Evolutionary conservation across 2,329 filamentous ascomycete species (phyloP).

Genomic region (Penicillium hesseltinei): DNA sequence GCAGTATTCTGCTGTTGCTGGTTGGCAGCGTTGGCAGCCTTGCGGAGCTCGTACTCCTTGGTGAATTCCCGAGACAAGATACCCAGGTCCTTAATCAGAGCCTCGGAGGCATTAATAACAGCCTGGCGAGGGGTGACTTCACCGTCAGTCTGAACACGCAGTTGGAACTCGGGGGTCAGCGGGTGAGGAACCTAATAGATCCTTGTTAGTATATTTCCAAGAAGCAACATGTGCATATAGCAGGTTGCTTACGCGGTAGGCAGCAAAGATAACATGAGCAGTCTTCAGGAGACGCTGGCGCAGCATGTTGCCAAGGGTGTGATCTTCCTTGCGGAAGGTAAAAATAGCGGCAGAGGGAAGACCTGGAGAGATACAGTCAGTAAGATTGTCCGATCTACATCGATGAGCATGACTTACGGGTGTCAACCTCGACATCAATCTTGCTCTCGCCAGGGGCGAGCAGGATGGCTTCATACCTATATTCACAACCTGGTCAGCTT

Average conservation of each 20-base stretch:
- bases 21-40: conserved; percentile 68
- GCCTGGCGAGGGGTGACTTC: conserved; percentile 85
- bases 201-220: neutral
- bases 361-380: conserved; percentile 51
- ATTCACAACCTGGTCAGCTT: conserved; percentile 4
- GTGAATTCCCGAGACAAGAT: conserved; percentile 84
- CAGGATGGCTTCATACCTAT: conserved; percentile 89
- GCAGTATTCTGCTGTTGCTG: conserved; percentile 46
- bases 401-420: conserved; percentile 61
- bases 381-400: neutral
- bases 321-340: conserved; percentile 93
- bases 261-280: conserved; percentile 81
- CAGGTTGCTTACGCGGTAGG: conserved; percentile 69
- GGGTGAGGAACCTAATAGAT: conserved; percentile 44
- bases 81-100: conserved; percentile 77
- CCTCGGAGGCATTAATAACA: conserved; percentile 74
- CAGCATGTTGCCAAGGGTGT: conserved; percentile 89
- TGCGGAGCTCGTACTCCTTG: conserved; percentile 84
- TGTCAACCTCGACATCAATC: conserved; percentile 82
- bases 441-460: conserved; percentile 89
- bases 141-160: conserved; percentile 92
- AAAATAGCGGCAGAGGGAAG: conserved; percentile 96
- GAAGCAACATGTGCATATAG: neutral
- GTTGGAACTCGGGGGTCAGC: conserved; percentile 55
- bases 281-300: conserved; percentile 81